phyloP scores from a whole-genome alignment of 306 rosid genomes.

The Prunus fruticosa region DNA sequence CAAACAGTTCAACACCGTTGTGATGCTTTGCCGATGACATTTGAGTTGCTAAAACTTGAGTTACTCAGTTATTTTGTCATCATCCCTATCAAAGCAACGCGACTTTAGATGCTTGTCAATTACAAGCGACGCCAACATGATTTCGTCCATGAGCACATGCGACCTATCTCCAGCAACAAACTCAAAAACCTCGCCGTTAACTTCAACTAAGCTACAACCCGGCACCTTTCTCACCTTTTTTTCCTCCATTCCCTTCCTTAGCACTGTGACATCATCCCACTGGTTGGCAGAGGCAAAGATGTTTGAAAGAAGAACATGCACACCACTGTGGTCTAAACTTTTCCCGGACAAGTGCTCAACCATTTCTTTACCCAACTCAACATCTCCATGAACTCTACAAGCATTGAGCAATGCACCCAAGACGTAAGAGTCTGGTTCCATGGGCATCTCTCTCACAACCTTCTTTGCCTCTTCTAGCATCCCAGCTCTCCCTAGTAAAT shows the following conservation, averaged over 20 bases:
- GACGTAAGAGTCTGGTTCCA: slow-evolving; percentile 45
- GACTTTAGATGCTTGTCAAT: slow-evolving; percentile 38
- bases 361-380: slow-evolving; percentile 37
- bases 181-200: slow-evolving; percentile 34
- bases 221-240: slow-evolving; percentile 37
- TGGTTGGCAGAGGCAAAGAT: slow-evolving; percentile 39
- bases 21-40: not conserved
- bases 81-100: slow-evolving; percentile 14
- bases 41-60: not conserved
- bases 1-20: not conserved
- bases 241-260: slow-evolving; percentile 41
- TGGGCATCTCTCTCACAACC: slow-evolving; percentile 34
- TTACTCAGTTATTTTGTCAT: slow-evolving; percentile 4
- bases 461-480: slow-evolving; percentile 47
- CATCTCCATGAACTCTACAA: slow-evolving; percentile 40
- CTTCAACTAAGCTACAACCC: slow-evolving; percentile 43
- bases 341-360: slow-evolving; percentile 27
- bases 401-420: slow-evolving; percentile 54
- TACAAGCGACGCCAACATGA: slow-evolving; percentile 14
- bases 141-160: slow-evolving; percentile 25
- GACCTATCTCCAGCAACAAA: slow-evolving; percentile 39
- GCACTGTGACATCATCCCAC: slow-evolving; percentile 37
- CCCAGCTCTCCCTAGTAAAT: slow-evolving; percentile 47
- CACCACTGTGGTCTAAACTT: slow-evolving; percentile 42
- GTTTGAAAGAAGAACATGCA: slow-evolving; percentile 44